phyloP scores from a whole-genome alignment of 177 flowering plant species.

The Vitis hybrid region DNA sequence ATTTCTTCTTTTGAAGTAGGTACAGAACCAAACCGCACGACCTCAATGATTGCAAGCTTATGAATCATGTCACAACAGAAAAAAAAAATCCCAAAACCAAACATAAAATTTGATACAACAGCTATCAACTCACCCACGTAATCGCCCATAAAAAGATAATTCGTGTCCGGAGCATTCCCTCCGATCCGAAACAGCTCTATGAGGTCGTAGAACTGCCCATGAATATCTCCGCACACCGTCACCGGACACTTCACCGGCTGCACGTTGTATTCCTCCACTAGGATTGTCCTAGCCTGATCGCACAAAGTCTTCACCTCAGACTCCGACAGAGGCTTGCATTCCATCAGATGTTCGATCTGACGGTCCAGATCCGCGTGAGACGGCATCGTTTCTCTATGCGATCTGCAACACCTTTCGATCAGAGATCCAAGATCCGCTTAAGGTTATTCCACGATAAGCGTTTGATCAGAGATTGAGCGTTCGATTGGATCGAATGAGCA shows the following conservation, averaged over 20 bases:
- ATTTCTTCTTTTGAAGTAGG: background rate
- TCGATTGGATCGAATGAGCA: background rate
- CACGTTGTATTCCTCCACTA: conserved; percentile 97
- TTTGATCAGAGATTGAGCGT: background rate
- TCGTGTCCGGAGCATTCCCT: conserved; percentile 90
- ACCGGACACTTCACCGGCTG: conserved; percentile 98
- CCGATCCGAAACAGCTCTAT: conserved; percentile 94
- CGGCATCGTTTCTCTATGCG: conserved; percentile 57
- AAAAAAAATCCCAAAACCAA: background rate
- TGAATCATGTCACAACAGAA: background rate
- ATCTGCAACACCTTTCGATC: conserved; percentile 15
- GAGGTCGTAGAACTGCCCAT: conserved; percentile 95
- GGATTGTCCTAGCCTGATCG: conserved; percentile 86
- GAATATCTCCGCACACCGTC: conserved; percentile 95
- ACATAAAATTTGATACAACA: background rate
- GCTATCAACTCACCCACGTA: conserved; percentile 69
- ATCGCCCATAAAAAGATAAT: conserved; percentile 98
- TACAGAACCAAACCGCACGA: background rate
- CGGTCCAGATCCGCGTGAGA: conserved; percentile 87
- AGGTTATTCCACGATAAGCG: background rate
- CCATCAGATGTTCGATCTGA: conserved; percentile 96
- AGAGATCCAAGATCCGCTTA: conserved; percentile 13
- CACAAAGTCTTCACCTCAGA: conserved; percentile 86
- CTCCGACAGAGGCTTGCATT: conserved; percentile 86
- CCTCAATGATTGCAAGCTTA: background rate